Evolutionary conservation across 2,329 filamentous ascomycete species (phyloP), one percentile per base, ranked within the genome.

Genomic region (Fusarium buharicum): DNA sequence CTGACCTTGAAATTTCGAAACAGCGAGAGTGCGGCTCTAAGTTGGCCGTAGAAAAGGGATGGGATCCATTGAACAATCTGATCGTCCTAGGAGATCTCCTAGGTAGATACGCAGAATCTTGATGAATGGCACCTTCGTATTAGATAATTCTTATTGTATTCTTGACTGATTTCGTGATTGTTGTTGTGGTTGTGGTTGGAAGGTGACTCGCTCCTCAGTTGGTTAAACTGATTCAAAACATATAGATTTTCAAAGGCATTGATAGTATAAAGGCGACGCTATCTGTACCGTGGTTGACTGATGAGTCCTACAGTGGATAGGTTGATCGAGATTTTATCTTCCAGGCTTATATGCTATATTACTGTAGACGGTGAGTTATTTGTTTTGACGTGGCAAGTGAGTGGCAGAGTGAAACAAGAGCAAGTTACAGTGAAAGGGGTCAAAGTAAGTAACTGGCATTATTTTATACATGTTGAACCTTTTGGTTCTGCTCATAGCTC

Each of bases 61-160:
- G 41, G 31, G 41, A 49, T 41, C 37, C 18, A 30, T 5, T 18
- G 37, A 59, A 37, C 30, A 31, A 51, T 59, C 28, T 39, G 46
- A 40, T 13, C 33, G 38, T 30, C 48, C 36, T 28, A 38, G 39
- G 28, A 36, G 44, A 49, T 51, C 38, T 31, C 53, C 36, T 34
- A 63, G 49, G 36, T 64, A 58, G 44, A 48, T 52, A 55, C 39
- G 16, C 30, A 57, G 40, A 24, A 53, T 51, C 36, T 53, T 36
- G 28, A 41, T 45, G 17, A 38, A 39, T 24, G 44, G 27, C 30
- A 40, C 34, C 22, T 31, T 31, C 12, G 17, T 40, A 36, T 20
- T 24, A 22, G 22, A 27, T 31, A 10, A n/a, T 16, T 22, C 17
- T 22, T 22, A 8, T 27, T 9, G 10, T 13, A n/a, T 41, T 4